Evolutionary conservation across 768 basidiomycete species (phyloP).

Genomic region (Kwoniella sp.): DNA sequence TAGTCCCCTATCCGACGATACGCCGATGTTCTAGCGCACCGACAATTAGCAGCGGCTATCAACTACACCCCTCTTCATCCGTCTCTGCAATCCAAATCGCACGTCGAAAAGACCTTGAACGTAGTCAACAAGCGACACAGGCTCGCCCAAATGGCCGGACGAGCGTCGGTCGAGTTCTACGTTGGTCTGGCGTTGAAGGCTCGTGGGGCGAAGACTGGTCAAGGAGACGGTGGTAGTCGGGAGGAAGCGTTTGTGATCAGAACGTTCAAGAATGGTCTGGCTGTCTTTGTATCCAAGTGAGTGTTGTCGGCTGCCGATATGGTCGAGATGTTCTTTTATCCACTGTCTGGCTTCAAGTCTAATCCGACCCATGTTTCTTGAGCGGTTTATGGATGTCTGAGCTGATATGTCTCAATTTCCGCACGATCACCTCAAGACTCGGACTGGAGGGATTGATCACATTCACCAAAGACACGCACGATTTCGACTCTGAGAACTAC

Average conservation of each 20-base stretch:
- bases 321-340: too few species aligned
- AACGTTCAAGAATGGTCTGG: constrained; percentile 89
- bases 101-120: constrained; percentile 82
- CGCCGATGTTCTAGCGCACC: constrained; percentile 91
- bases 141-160: constrained; percentile 95
- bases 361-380: too few species aligned
- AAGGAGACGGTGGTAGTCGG: constrained; percentile 37
- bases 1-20: constrained; percentile 90
- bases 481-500: constrained; percentile 90
- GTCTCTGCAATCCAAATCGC: constrained; percentile 79
- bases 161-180: constrained; percentile 97
- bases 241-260: constrained; percentile 69
- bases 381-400: neutral
- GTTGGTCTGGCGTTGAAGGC: constrained; percentile 88
- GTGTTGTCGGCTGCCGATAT: too few species aligned
- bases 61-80: constrained; percentile 79
- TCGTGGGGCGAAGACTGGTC: constrained; percentile 52
- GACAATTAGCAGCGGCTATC: constrained; percentile 89
- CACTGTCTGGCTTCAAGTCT: neutral
- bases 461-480: constrained; percentile 79
- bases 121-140: constrained; percentile 89
- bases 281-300: constrained; percentile 94
- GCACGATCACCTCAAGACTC: constrained; percentile 62
- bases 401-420: neutral
- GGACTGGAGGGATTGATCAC: constrained; percentile 92